Conservation (phyloP, 495 filamentous ascomycete genomes). For the Jackrogersella minutella region DNA sequence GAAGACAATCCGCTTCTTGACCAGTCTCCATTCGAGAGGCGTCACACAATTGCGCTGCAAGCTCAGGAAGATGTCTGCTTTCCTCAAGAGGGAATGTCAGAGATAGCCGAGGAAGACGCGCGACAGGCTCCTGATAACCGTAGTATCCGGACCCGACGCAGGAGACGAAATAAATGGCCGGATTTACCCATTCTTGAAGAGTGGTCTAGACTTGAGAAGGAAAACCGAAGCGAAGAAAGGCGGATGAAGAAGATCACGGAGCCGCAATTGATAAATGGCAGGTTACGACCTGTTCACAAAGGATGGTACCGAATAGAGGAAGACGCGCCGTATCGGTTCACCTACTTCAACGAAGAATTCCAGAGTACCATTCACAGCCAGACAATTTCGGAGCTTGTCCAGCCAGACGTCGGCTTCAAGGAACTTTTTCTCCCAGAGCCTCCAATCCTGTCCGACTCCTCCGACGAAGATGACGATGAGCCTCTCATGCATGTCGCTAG, state of each 20-base stretch:
- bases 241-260: constrained; percentile 92
- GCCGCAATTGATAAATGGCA: constrained; percentile 87
- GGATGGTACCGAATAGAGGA: constrained; percentile 89
- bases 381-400: constrained; percentile 88
- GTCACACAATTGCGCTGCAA: constrained; percentile 57
- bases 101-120: constrained; percentile 80
- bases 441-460: constrained; percentile 63
- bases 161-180: constrained; percentile 64
- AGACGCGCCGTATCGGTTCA: constrained; percentile 92
- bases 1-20: constrained; percentile 42
- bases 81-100: constrained; percentile 78
- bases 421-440: constrained; percentile 78
- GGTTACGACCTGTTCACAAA: constrained; percentile 79
- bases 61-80: constrained; percentile 95
- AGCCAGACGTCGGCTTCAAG: constrained; percentile 80
- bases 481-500: constrained; percentile 25
- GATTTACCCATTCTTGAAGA: constrained; percentile 80
- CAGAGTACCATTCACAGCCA: constrained; percentile 93
- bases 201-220: constrained; percentile 91
- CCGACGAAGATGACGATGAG: constrained; percentile 67
- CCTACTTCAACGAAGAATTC: constrained; percentile 98
- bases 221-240: constrained; percentile 84
- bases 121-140: constrained; percentile 37
- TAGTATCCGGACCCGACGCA: constrained; percentile 54
- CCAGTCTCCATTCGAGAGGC: constrained; percentile 51